A percentile compares a stretch with the other conserved stretches of the same genome.
Evolutionary conservation across 106 monocot genomes (phyloP).

Genomic region (Chionographis japonica): DNA sequence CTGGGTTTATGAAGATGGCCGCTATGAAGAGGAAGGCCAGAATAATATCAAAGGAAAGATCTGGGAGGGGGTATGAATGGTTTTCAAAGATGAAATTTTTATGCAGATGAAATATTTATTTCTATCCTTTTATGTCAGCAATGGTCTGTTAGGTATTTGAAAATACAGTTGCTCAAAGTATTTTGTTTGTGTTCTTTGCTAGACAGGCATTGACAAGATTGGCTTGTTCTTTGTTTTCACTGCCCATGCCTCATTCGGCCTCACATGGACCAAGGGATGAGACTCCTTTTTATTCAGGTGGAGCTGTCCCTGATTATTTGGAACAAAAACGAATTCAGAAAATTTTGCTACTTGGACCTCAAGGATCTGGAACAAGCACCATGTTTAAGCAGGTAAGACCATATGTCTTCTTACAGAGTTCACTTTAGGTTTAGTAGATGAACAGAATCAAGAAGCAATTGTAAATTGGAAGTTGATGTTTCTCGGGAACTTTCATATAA

Average conservation of each 20-base stretch:
- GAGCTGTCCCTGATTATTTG: slow-evolving; percentile 70
- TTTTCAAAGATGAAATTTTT: not conserved
- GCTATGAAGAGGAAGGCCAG: slow-evolving; percentile 92
- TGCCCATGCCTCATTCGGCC: slow-evolving; percentile 63
- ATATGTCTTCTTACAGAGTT: not conserved
- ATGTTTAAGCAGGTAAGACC: slow-evolving; percentile 88
- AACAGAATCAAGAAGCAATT: no score
- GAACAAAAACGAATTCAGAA: slow-evolving; percentile 82
- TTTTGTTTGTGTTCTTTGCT: not conserved
- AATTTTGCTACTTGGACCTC: slow-evolving; percentile 76
- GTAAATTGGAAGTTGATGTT: no score
- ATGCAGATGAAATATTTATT: not conserved
- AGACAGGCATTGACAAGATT: slow-evolving; percentile 64
- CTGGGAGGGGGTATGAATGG: slow-evolving; percentile 69
- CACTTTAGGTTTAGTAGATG: no score
- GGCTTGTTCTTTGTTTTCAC: slow-evolving; percentile 64
- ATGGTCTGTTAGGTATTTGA: no score
- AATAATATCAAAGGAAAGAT: slow-evolving; percentile 91
- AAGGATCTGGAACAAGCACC: slow-evolving; percentile 84
- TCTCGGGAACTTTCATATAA: no score
- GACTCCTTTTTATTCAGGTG: slow-evolving; percentile 44
- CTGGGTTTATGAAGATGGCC: slow-evolving; percentile 95
- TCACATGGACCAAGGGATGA: slow-evolving; percentile 41
- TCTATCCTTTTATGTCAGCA: no score
- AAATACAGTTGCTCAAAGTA: no score